Evolutionary conservation across 805 yeast genomes (phyloP), one percentile per base, ranked within the genome.

Genomic region (Ogataea siamensis): DNA sequence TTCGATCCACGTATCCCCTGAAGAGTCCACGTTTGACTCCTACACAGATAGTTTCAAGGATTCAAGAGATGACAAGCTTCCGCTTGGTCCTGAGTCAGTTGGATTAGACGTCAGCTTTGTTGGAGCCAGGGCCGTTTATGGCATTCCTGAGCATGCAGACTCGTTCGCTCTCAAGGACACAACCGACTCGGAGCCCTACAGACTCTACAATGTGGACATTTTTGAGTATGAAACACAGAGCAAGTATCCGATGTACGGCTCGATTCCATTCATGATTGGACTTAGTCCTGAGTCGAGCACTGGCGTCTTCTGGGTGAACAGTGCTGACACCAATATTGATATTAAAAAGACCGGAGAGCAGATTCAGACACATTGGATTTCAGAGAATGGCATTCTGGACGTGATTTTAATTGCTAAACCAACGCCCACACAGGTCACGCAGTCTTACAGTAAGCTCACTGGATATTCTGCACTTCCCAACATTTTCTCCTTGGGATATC

Each of bases 101-200:
- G 96, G 83, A 0, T 47, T 85, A 19, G 99, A 93, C 58, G 72
- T 87, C 42, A 63, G 76, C 0, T 80, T 93, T 47, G 55, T 62
- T 3, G 80, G 77, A 1, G 81, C 70, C 49, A 57, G 67, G 5
- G 71, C 82, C 52, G 84, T 87, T 1, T 93, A 76, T 58, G 99
- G 99, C n/a, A 83, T 93, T 29, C 98, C 99, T 0, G 99, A 93
- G 60, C 99, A 93, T 55, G 91, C 98, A 0, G 95, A 87, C 50
- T 67, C 83, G 1, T 63, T 93, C 33, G 70, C 81, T 13, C 66
- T 93, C 48, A 78, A 79, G 39, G 91, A 85, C 47, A 89, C 98
- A 0, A 50, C 65, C 0, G 55, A 49, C 9, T 40, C 65, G 2
- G 84, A 81, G 38, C 98, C 98, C 2, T 93, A 93, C 60, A 71